Evolutionary conservation across 1,284 basidiomycete genomes (phyloP).

Genomic region (Sphaerobolus stellatus): DNA sequence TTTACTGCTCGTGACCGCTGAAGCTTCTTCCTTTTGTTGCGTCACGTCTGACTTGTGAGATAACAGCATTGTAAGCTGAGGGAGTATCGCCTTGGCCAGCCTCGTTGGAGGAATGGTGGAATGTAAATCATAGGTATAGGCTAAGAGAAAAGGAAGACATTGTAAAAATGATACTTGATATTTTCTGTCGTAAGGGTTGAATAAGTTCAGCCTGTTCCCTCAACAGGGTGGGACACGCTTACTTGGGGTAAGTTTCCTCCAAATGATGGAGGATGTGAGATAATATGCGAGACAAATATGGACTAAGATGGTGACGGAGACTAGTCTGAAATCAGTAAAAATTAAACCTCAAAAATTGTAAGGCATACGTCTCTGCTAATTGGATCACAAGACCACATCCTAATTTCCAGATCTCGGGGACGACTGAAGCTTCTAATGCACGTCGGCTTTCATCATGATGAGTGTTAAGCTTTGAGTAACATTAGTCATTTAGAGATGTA

Average conservation of each 20-base stretch:
- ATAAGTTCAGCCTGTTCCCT: not conserved
- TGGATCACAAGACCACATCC: slow-evolving; percentile 52
- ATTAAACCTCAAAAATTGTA: slow-evolving; percentile 6
- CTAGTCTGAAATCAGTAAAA: slow-evolving; percentile 38
- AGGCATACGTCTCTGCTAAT: slow-evolving; percentile 48
- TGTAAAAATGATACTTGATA: slow-evolving; percentile 46
- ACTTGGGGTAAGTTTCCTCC: slow-evolving; percentile 55
- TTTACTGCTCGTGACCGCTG: slow-evolving; percentile 38
- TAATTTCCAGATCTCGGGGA: slow-evolving; percentile 53
- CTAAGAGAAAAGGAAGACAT: slow-evolving; percentile 44
- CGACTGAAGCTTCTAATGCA: slow-evolving; percentile 51
- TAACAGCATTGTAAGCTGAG: slow-evolving; percentile 50
- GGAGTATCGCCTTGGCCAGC: slow-evolving; percentile 54
- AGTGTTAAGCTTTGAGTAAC: slow-evolving; percentile 34
- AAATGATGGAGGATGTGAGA: slow-evolving; percentile 56
- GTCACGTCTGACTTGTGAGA: slow-evolving; percentile 36
- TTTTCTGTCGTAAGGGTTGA: slow-evolving; percentile 32
- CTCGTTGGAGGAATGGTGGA: slow-evolving; percentile 52
- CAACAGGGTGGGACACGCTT: slow-evolving; percentile 28
- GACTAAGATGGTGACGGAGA: slow-evolving; percentile 49
- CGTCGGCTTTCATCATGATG: slow-evolving; percentile 50
- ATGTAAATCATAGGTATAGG: slow-evolving; percentile 46
- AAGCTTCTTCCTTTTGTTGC: slow-evolving; percentile 21
- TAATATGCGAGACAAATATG: slow-evolving; percentile 50
- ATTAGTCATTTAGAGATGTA: not conserved